Evolutionary conservation across 1,139 yeast genomes (phyloP), one percentile per base, ranked within the genome.

Genomic region (Taphrina betulina): DNA sequence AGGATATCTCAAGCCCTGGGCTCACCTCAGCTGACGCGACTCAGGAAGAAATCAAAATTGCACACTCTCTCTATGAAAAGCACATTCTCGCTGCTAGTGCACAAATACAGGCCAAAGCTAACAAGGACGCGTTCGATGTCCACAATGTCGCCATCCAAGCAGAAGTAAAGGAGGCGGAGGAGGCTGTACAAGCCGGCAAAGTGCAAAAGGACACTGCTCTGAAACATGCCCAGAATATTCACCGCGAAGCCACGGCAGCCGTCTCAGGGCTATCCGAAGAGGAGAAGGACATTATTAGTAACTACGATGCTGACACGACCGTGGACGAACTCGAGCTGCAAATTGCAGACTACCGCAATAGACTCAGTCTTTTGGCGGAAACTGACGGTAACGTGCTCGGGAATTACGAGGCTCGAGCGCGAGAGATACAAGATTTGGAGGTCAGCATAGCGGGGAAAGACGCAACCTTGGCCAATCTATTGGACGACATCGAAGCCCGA

Each of bases 401-500:
- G n/a, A 62, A 64, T 23, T 68, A 59, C 50, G 67, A 64, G 38
- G 38, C 58, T 17, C 64, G 69, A n/a, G 65, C 60, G 3, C 57
- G 50, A 1, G 65, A 62, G 3, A 65, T 75, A 40, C 74, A 70
- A 10, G 62, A 54, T 19, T 64, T 71, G 45, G 61, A 63, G 14
- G 60, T 58, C 12, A 65, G 65, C 24, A 64, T 77, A 7, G 62
- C 60, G 5, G 62, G 59, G 5, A 62, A 66, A n/a, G 61, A 63
- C n/a, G 60, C 63, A 0, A 63, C 68, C 3, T 68, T 73, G 36
- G 66, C 62, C 2, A 62, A 65, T 12, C 57, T 71, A 7, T 72
- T 72, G 28, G 62, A 64, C 1, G 65, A 76, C 37, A 79, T 87
- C 12, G 63, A 60, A 0, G 35, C 66, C 1, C 69, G 79, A 5